These are phyloP conservation scores for Daldinia childiae DNA, from an alignment of 495 filamentous ascomycete species.

Conservation along the genomic window DNA sequence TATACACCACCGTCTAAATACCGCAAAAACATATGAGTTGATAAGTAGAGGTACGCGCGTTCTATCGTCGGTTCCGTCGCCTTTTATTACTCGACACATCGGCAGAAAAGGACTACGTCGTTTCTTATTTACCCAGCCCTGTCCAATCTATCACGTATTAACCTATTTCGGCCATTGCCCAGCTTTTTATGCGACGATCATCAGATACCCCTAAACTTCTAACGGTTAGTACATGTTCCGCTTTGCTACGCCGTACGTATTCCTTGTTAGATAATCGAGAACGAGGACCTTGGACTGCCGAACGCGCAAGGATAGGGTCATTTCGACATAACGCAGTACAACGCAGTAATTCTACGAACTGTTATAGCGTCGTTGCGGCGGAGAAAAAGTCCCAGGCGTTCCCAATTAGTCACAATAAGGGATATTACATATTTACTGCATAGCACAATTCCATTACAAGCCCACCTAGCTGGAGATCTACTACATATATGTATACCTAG, in stretches of 20 bases:
- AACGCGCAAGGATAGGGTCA: constrained; percentile 6
- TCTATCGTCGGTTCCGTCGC: constrained; percentile 10
- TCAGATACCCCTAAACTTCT: constrained; percentile 28
- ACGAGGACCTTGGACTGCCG: constrained; percentile 22
- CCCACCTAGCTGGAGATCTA: constrained; percentile 14
- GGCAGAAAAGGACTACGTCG: constrained; percentile 35
- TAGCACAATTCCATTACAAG: not conserved
- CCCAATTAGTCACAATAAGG: constrained; percentile 9
- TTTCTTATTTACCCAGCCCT: constrained; percentile 41
- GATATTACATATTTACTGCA: too few species aligned
- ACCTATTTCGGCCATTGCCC: constrained; percentile 25
- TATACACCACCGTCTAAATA: not conserved
- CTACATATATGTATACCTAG: too few species aligned
- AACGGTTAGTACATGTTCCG: constrained; percentile 10
- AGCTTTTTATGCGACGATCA: constrained; percentile 29
- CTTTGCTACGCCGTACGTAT: constrained; percentile 16
- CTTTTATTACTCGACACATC: constrained; percentile 36
- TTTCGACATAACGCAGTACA: not conserved
- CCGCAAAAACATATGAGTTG: not conserved
- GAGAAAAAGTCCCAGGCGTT: constrained; percentile 22
- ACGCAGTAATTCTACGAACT: not conserved
- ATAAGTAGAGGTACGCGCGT: not conserved
- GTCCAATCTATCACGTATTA: constrained; percentile 35
- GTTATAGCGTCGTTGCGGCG: constrained; percentile 6
- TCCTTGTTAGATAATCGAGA: constrained; percentile 21